A percentile compares a stretch with the other conserved stretches of the same genome.
These are phyloP conservation scores for Penicillium robsamsonii DNA, from an alignment of 495 filamentous ascomycete species.

Conservation along the genomic window DNA sequence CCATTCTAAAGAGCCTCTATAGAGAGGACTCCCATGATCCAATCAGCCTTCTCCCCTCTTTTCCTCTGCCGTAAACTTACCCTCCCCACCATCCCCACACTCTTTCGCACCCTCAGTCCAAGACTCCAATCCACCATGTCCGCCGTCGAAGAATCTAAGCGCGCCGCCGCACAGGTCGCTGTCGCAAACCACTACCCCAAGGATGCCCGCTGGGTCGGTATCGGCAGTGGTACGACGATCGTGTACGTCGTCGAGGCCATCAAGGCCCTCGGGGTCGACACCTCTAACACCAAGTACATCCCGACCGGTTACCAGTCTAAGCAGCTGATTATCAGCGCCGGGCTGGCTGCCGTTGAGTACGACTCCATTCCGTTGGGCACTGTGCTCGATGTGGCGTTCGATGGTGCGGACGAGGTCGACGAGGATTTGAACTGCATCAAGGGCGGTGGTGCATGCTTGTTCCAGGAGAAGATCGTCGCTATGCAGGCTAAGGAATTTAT, in stretches of 20 bases:
- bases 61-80: conserved; percentile 16
- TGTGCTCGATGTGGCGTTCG: conserved; percentile 79
- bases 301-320: conserved; percentile 91
- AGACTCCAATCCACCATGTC: conserved; percentile 39
- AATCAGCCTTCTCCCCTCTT: conserved; percentile 15
- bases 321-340: conserved; percentile 73
- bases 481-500: conserved; percentile 83
- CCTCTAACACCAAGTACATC: conserved; percentile 70
- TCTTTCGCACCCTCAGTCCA: conserved; percentile 5
- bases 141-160: conserved; percentile 71
- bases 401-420: conserved; percentile 97
- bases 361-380: conserved; percentile 61
- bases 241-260: conserved; percentile 96
- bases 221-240: conserved; percentile 91
- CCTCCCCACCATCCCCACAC: conserved; percentile 16
- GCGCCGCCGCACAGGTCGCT: conserved; percentile 75
- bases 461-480: conserved; percentile 97
- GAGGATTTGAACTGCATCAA: conserved; percentile 95
- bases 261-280: conserved; percentile 60
- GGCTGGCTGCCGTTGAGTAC: conserved; percentile 73
- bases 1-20: conserved; percentile 6
- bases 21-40: conserved; percentile 12
- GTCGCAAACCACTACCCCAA: conserved; percentile 80
- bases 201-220: conserved; percentile 74
- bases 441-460: conserved; percentile 92